Evolutionary conservation across 2,329 filamentous ascomycete species (phyloP), one percentile per base, ranked within the genome.

Genomic region (Aspergillus ibericus): DNA sequence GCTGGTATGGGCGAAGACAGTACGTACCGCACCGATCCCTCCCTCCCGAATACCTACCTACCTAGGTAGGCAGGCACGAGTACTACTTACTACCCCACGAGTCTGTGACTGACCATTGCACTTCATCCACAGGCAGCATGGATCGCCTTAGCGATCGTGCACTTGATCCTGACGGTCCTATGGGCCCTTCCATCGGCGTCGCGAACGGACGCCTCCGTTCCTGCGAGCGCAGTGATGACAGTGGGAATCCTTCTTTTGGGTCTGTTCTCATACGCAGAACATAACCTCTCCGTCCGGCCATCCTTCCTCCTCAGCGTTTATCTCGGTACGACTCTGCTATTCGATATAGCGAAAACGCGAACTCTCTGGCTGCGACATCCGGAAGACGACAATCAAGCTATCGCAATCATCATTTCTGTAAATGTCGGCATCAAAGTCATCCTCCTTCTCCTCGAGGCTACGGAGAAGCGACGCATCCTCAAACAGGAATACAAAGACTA

Each of bases 251-350:
- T 73, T 5, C 56, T 70, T 5, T 68, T 82, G 12, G 64, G 68
- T 46, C 53, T 76, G 12, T 68, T 81, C 32, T 82, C 81, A 1
- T 79, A 77, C 64, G 67, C 78, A 27, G 80, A 83, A 63, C 82
- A 83, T 62, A 64, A 70, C 16, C 75, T 75, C 32, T 77, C 77
- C 5, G 69, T 79, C 42, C 70, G 73, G 16, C 81, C 82, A 1
- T 83, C 81, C 0, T 74, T 77, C 34, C 60, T 82, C n/a, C 68
- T 83, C 44, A 78, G 77, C 52, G 50, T 75, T 32, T 84, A 81
- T 63, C 76, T 83, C 1, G 68, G 78, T 18, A 62, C 78, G 62
- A 78, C 79, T 2, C 60, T 79, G 9, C 51, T 81, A 8, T 78
- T 83, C 48, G 80, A 82, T 62, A 70, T 71, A n/a, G 77, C 77